Base-by-base conservation (phyloP, 1,139 yeast species). In the Sugiyamaella paludigena region DNA sequence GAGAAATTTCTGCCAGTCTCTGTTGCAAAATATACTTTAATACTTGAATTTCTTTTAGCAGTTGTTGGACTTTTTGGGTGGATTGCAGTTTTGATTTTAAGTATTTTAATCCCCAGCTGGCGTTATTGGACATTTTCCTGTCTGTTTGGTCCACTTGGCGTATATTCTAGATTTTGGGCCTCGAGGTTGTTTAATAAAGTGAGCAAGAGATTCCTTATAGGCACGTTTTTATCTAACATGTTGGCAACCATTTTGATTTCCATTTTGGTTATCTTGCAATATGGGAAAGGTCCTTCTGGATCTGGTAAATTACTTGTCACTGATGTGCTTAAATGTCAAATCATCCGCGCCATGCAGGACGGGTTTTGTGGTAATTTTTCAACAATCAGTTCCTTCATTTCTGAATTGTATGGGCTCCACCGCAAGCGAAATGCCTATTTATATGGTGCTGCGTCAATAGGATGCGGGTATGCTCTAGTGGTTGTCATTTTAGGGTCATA, bases 281-380 rank as follows among this genome's bases (percentile, higher is more conserved):
- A 79, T 54, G 83, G 91, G 11, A 66, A 66, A 48, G 31, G 48
- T 13, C 27, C 50, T 36, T 39, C 51, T 51, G 24, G 24, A 19
- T 43, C 50, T 9, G 28, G 29, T 29, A 29, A 40, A 32, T 13
- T 46, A 30, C 58, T 81, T 5, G 64, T 79, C 1, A 52, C 66
- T 0, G 59, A 64, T 31, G 40, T 58, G 0, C 57, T 76, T 2
- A 67, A 75, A 1, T 77, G 86, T 53, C 79, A 77, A 35, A 79
- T 83, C 2, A 58, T 85, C 0, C 59, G 58, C 8, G 95, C 87
- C 0, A 65, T 87, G 1, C 74, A 71, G 10, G 78, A 79, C 55
- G 96, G 96, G 0, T 84, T 81, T 54, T 84, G 94, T 62, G 96
- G 95, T 0, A 75, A 81, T 3, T 66, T 87, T 42, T 81, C 92